Evolutionary conservation across 768 basidiomycete genomes (phyloP).

Genomic region (Phylloporus sp.): DNA sequence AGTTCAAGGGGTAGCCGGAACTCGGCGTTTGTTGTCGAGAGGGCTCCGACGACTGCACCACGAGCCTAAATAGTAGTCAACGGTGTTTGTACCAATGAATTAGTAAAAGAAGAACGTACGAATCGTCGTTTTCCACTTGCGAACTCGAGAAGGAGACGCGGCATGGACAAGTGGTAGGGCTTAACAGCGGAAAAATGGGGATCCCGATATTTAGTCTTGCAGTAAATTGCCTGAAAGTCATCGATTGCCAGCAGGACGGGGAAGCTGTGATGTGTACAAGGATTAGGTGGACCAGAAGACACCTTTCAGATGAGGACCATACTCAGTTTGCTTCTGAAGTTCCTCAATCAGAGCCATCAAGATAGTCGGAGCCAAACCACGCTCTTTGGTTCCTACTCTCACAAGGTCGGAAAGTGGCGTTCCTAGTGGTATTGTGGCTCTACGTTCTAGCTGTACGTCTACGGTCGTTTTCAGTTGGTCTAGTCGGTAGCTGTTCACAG

Average conservation of each 20-base stretch:
- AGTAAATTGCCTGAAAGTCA: constrained; percentile 81
- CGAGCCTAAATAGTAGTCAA: constrained; percentile 41
- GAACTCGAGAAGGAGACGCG: constrained; percentile 73
- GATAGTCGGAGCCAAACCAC: constrained; percentile 48
- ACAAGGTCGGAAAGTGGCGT: constrained; percentile 53
- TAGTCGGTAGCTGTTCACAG: constrained; percentile 52
- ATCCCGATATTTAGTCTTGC: constrained; percentile 63
- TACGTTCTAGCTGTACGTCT: constrained; percentile 45
- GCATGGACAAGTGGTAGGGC: constrained; percentile 75
- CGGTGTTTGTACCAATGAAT: neutral
- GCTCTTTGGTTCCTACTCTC: constrained; percentile 52
- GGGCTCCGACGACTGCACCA: constrained; percentile 70
- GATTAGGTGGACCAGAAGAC: neutral
- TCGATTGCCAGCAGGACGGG: constrained; percentile 85
- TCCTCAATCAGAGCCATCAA: constrained; percentile 57
- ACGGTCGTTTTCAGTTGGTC: constrained; percentile 38
- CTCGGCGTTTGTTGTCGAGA: constrained; percentile 56
- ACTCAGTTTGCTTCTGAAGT: constrained; percentile 65
- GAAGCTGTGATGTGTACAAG: constrained; percentile 38
- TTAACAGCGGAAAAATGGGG: constrained; percentile 67
- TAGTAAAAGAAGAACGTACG: constrained; percentile 39
- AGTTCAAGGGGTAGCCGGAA: constrained; percentile 64
- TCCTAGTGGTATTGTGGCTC: constrained; percentile 43
- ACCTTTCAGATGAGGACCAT: constrained; percentile 16
- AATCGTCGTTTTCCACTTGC: constrained; percentile 66